Evolutionary conservation across 257 asterid genomes (phyloP).

Genomic region (Datura wrightii): DNA sequence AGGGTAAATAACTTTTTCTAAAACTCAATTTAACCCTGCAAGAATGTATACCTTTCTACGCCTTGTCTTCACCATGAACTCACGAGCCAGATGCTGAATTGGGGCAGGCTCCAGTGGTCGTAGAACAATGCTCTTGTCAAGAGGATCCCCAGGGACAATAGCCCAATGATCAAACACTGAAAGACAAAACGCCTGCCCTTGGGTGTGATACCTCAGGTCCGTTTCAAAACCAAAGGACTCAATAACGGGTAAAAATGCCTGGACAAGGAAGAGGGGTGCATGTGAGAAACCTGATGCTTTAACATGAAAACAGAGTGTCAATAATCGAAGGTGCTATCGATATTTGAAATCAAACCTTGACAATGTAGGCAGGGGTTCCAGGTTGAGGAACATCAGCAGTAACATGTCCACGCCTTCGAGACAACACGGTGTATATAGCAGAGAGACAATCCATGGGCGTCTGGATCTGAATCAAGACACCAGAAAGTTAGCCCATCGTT

Average conservation of each 20-base stretch:
- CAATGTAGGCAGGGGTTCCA: constrained; percentile 96
- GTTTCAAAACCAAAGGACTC: constrained; percentile 98
- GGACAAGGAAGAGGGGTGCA: constrained; percentile 21
- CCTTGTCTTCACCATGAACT: constrained; percentile 96
- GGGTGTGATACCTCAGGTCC: constrained; percentile 96
- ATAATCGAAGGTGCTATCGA: not conserved
- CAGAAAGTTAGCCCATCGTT: constrained; percentile 33
- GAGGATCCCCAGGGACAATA: constrained; percentile 96
- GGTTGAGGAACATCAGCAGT: constrained; percentile 98
- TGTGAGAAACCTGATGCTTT: constrained; percentile 18
- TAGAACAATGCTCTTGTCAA: constrained; percentile 86
- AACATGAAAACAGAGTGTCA: not conserved
- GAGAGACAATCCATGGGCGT: constrained; percentile 98
- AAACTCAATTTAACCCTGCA: constrained; percentile 14
- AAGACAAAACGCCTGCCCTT: constrained; percentile 90
- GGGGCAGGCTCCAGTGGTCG: constrained; percentile 99
- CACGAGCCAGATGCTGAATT: constrained; percentile 94
- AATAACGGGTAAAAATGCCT: constrained; percentile 96
- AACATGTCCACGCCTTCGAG: constrained; percentile 97
- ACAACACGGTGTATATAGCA: constrained; percentile 87
- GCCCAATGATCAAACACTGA: constrained; percentile 97
- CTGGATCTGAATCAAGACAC: constrained; percentile 69
- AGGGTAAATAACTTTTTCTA: not conserved
- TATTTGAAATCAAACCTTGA: constrained; percentile 63
- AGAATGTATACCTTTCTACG: constrained; percentile 80